These are phyloP conservation scores for Starmerella vitae DNA, from an alignment of 805 yeast genomes.

Conservation along the genomic window DNA sequence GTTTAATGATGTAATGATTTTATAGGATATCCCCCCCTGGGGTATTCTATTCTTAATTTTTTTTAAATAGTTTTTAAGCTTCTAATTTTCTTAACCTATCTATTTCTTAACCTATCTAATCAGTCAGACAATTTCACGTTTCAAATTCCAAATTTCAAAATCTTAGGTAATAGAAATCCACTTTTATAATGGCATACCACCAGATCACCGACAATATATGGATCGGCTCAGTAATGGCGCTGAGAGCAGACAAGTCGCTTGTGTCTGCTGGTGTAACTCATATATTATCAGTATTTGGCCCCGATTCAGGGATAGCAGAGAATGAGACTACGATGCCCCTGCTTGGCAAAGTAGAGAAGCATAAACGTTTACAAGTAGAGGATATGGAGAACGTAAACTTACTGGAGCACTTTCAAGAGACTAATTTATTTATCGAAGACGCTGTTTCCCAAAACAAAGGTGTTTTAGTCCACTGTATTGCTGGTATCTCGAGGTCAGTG, in stretches of 20 bases:
- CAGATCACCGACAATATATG: conserved; percentile 71
- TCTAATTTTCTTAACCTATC: too few species aligned
- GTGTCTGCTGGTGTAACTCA: conserved; percentile 47
- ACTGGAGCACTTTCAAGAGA: conserved; percentile 43
- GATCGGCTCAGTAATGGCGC: conserved; percentile 59
- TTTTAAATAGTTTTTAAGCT: too few species aligned
- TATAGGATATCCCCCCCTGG: too few species aligned
- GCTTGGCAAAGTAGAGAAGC: conserved; percentile 7
- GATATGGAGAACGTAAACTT: conserved; percentile 61
- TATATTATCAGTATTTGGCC: conserved; percentile 42
- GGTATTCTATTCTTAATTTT: too few species aligned
- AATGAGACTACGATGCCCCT: conserved; percentile 11
- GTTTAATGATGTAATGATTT: neutral
- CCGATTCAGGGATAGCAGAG: conserved; percentile 22
- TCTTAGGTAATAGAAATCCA: too few species aligned
- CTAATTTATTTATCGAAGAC: conserved; percentile 51
- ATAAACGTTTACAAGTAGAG: conserved; percentile 39
- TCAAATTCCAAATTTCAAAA: too few species aligned
- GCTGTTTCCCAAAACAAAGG: conserved; percentile 31
- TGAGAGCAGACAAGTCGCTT: conserved; percentile 41
- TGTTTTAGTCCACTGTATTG: conserved; percentile 44
- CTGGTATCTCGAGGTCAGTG: conserved; percentile 85
- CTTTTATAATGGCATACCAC: conserved; percentile 31
- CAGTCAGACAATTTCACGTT: too few species aligned
- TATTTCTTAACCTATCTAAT: too few species aligned